Conservation (phyloP, 768 basidiomycete genomes). For the Mycena polygramma region DNA sequence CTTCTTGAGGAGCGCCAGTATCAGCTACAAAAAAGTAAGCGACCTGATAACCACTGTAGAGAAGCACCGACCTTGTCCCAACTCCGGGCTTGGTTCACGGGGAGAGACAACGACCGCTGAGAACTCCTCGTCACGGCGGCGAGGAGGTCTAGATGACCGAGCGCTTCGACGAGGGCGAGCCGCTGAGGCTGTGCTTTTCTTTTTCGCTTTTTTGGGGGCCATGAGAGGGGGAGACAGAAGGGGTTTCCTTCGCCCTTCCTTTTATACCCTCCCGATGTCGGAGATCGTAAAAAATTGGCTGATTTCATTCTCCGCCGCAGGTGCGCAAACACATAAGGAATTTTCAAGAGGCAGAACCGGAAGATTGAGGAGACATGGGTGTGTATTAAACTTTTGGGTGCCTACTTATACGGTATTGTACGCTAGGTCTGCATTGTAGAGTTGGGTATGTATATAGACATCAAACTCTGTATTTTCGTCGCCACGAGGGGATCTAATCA, state of each 20-base stretch:
- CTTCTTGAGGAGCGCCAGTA: no score
- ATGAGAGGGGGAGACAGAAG: background rate
- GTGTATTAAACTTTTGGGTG: background rate
- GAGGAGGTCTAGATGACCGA: background rate
- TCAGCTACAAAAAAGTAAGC: no score
- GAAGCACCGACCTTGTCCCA: background rate
- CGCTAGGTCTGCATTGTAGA: constrained; percentile 4
- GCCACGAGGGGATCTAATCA: constrained; percentile 1
- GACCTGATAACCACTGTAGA: no score
- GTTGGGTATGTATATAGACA: background rate
- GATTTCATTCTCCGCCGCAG: background rate
- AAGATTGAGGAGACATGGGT: no score
- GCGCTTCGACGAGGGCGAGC: background rate
- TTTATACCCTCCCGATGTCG: background rate
- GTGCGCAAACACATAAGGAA: background rate
- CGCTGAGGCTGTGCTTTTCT: background rate
- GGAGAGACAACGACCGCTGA: background rate
- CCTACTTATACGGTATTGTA: constrained; percentile 1
- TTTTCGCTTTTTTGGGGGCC: background rate
- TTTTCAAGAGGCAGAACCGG: no score
- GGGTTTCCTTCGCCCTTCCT: background rate
- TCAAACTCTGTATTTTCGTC: constrained; percentile 3
- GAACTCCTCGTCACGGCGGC: background rate
- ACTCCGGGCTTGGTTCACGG: background rate
- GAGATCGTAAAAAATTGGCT: background rate